Evolutionary conservation across 2,329 filamentous ascomycete species (phyloP), one percentile per base, ranked within the genome.

Genomic region (Venturia carpophila): DNA sequence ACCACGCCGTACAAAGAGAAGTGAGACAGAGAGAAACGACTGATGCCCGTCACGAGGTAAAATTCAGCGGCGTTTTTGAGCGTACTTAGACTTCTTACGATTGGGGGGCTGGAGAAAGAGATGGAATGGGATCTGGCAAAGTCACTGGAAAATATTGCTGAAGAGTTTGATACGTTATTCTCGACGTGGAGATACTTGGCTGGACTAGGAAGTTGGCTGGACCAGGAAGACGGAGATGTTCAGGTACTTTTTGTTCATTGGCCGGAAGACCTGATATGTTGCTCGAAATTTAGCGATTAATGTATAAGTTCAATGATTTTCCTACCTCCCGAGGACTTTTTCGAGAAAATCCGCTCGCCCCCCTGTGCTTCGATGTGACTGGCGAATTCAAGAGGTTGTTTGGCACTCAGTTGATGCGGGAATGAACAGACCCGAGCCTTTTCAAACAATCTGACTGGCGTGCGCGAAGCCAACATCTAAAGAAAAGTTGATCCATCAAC

Each of bases 31-130:
- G 47, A 17, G 60, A 61, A n/a, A 42, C 6, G 21, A 19, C 41
- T 61, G 43, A 61, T 61, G 60, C 43, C 60, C 39, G 60, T 61
- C 60, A 61, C 11, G 39, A 61, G 39, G n/a, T 43, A 3, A 5
- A 27, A 15, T 27, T 52, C 47, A 27, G 24, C 45, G 13, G 24
- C 5, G 11, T 13, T 52, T 52, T 52, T 52, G 47, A 24, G 47
- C 21, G 15, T 52, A 52, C 47, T 52, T 52, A 52, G 47, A 27
- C 5, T 27, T 52, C n/a, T 52, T 15, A 27, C 21, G 47, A 52
- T 52, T 17, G 24, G 24, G 24, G 24, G 10, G 27, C 9, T 27
- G 7, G 15, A 52, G 47, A 52, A 52, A 52, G 47, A 52, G 47
- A 21, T 52, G 47, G 47, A 52, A 21, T 27, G n/a, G 45, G 3